Evolutionary conservation across 371 early-diverging fungal genomes (phyloP), one percentile per base, ranked within the genome.

Genomic region (Rhizopus arrhizus): DNA sequence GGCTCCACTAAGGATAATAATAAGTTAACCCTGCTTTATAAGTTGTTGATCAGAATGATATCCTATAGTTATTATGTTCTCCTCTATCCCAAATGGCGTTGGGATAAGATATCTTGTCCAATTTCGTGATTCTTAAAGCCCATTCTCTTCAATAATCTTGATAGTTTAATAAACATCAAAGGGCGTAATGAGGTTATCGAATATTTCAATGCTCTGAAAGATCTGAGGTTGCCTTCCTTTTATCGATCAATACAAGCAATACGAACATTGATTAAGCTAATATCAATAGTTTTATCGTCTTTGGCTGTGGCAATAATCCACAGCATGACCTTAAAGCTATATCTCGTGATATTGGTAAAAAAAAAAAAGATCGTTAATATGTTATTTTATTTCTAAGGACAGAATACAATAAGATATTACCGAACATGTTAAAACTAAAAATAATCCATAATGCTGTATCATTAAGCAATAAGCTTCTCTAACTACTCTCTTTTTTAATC

Each of bases 241-340:
- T 99, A 13, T 96, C 97, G 3, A 99, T 99, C 5, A 88, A 95
- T 41, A 98, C 99, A 11, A 99, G 99, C 50, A 99, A 99, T 11
- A 87, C 99, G 63, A 99, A 99, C 36, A 93, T 99, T 68, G 99
- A 99, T 69, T 75, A 99, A 43, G 95, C 92, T 35, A 96, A 97
- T 0, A 99, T 99, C 0, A 99, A 99, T 70, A 98, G 96, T 0
- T 99, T 99, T 5, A 95, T 99, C 56, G 92, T 99, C 54, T 99
- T 97, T 79, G 99, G 99, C 70, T 95, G 95, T 33, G 99, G 99
- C 71, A 99, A 99, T 94, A 99, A 99, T 73, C 99, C 99, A 4
- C 99, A 99, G 72, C 98, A 96, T 69, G 99, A 99, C 71, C 74
- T 99, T 52, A 99, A 99, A 78, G 99, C 99, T 38, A 99, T 99